Evolutionary conservation across 305 asterid genomes (phyloP).

Genomic region (Fraxinus angustifolia): DNA sequence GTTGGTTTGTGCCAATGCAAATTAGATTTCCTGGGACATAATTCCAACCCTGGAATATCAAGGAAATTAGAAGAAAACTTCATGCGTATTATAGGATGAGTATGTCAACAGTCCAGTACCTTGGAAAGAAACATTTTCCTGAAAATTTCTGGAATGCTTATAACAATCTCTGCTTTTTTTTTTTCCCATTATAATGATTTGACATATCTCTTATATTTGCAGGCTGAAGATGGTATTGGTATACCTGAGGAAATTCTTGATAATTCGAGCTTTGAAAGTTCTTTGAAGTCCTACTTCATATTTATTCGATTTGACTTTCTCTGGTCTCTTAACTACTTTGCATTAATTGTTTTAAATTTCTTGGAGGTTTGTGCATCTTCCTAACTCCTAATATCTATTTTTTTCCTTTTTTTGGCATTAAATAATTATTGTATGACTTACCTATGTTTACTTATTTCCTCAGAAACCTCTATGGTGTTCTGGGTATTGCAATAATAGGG

Average conservation of each 20-base stretch:
- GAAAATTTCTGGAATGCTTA: neutral
- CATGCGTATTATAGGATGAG: neutral
- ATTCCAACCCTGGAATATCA: neutral
- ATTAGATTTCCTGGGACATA: neutral
- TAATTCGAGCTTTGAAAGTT: constrained; percentile 64
- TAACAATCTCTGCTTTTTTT: neutral
- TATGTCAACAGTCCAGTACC: neutral
- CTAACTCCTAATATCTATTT: constrained; percentile 18
- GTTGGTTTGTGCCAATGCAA: neutral
- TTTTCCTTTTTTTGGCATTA: constrained; percentile 1
- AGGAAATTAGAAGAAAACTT: neutral
- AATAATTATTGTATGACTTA: constrained; percentile 17
- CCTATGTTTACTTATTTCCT: constrained; percentile 28
- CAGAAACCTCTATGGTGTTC: constrained; percentile 99
- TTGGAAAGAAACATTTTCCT: constrained; percentile 8
- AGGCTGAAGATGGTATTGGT: constrained; percentile 99
- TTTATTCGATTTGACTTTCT: constrained; percentile 78
- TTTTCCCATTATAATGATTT: constrained; percentile 5
- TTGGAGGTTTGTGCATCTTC: constrained; percentile 63
- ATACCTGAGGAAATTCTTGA: constrained; percentile 95
- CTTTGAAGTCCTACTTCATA: constrained; percentile 63
- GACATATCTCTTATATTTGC: constrained; percentile 28
- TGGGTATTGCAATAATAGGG: constrained; percentile 64
- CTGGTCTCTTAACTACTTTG: constrained; percentile 88
- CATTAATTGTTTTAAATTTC: constrained; percentile 72